phyloP scores from a whole-genome alignment of 768 basidiomycete genomes.

The Vishniacozyma victoriae region DNA sequence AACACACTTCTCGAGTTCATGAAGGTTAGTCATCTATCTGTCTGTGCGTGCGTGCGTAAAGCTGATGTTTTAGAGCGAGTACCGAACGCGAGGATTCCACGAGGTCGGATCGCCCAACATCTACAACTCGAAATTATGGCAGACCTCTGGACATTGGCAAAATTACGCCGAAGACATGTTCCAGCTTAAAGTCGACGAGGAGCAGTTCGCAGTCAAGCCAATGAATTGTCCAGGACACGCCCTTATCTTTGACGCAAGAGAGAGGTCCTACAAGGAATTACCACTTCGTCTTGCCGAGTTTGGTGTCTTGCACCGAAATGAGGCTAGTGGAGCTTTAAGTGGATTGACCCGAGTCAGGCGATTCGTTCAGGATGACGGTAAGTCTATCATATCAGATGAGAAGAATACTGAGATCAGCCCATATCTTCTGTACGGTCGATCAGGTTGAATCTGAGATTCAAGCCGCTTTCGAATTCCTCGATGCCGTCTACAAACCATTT shows the following conservation, averaged over 20 bases:
- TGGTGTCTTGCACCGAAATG: constrained; percentile 93
- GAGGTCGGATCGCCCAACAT: constrained; percentile 99
- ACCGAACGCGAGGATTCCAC: constrained; percentile 90
- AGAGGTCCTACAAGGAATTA: constrained; percentile 88
- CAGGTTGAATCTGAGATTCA: constrained; percentile 83
- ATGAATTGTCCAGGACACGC: constrained; percentile 99
- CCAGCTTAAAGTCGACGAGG: constrained; percentile 85
- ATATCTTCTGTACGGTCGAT: constrained; percentile 93
- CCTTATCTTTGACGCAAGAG: constrained; percentile 87
- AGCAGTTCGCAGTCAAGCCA: constrained; percentile 90
- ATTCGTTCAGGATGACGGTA: constrained; percentile 90
- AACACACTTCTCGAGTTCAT: constrained; percentile 86
- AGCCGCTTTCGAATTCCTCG: constrained; percentile 87
- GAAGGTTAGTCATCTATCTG: constrained; percentile 57
- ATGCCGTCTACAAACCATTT: constrained; percentile 85
- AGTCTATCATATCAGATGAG: constrained; percentile 5
- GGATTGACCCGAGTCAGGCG: constrained; percentile 88
- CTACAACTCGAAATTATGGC: constrained; percentile 93
- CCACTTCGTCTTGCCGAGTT: constrained; percentile 98
- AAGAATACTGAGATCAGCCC: constrained; percentile 50
- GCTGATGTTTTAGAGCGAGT: constrained; percentile 61
- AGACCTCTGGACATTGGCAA: constrained; percentile 95
- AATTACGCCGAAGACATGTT: constrained; percentile 99
- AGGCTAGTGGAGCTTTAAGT: constrained; percentile 87
- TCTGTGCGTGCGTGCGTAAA: neutral